Conservation (phyloP, 805 yeast species). For the Kuraishia capsulata region DNA sequence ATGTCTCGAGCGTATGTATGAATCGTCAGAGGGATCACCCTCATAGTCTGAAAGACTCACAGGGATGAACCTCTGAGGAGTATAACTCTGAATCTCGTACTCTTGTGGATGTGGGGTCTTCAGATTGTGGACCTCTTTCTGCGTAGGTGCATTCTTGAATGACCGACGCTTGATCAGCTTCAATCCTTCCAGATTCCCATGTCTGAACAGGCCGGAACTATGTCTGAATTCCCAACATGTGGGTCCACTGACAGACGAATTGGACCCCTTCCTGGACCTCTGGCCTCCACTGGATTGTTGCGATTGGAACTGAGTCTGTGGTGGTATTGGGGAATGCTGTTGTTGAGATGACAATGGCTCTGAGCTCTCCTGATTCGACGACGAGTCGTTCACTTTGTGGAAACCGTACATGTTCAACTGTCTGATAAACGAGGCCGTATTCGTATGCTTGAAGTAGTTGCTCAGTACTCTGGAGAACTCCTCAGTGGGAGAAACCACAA, state of each 20-base stretch:
- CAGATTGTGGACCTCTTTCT: conserved; percentile 19
- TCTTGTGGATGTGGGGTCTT: conserved; percentile 8
- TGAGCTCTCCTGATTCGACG: conserved; percentile 3
- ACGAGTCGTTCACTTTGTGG: conserved; percentile 55
- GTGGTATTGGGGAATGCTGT: conserved; percentile 6
- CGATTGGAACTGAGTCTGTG: background rate
- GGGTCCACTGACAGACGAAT: conserved; percentile 8
- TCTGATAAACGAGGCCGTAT: conserved; percentile 70
- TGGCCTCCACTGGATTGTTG: conserved; percentile 1
- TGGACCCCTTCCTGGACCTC: conserved; percentile 14
- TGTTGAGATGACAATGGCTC: too few species aligned
- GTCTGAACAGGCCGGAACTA: conserved; percentile 64
- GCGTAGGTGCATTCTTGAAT: conserved; percentile 17
- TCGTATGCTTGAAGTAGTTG: conserved; percentile 70
- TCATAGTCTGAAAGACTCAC: conserved; percentile 12
- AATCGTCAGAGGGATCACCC: conserved; percentile 10
- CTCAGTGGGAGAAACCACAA: conserved; percentile 77
- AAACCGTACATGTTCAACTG: conserved; percentile 80
- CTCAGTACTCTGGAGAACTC: conserved; percentile 70
- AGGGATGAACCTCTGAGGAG: conserved; percentile 14
- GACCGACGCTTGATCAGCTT: conserved; percentile 75
- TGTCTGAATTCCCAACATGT: conserved; percentile 82
- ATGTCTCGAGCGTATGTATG: background rate
- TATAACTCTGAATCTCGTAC: conserved; percentile 7
- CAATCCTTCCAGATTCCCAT: conserved; percentile 71